Conservation (phyloP, 2,329 filamentous ascomycete genomes). For the Periconia digitata region DNA sequence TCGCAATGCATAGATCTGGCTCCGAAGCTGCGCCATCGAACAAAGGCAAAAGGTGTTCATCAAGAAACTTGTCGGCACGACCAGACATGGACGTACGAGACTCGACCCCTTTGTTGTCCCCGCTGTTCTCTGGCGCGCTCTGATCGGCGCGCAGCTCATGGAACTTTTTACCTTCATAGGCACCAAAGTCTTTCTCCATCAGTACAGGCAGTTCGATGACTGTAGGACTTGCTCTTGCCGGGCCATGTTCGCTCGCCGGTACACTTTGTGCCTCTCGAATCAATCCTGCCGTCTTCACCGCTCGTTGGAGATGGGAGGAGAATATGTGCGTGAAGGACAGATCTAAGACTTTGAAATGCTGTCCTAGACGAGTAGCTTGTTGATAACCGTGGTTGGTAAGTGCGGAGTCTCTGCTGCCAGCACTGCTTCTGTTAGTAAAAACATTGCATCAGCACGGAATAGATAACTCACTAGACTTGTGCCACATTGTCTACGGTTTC, state of each 20-base stretch:
- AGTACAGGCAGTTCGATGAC: conserved; percentile 44
- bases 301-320: conserved; percentile 76
- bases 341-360: conserved; percentile 64
- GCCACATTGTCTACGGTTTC: conserved; percentile 90
- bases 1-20: conserved; percentile 53
- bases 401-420: conserved; percentile 76
- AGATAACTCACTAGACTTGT: conserved; percentile 62
- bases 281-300: conserved; percentile 69
- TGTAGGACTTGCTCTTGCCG: conserved; percentile 16
- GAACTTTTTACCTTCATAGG: conserved; percentile 66
- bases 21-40: conserved; percentile 39
- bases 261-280: conserved; percentile 59
- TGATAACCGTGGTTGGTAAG: conserved; percentile 80
- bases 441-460: conserved; percentile 7
- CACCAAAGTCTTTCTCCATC: conserved; percentile 75
- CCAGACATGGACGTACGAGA: conserved; percentile 65
- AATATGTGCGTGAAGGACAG: conserved; percentile 72
- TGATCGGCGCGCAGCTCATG: conserved; percentile 42
- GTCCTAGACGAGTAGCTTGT: conserved; percentile 72
- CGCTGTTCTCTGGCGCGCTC: conserved; percentile 47
- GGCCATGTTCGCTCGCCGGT: neutral
- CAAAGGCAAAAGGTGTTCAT: conserved; percentile 62
- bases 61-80: conserved; percentile 68
- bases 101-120: conserved; percentile 59
- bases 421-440: conserved; percentile 53